Evolutionary conservation across 805 yeast species (phyloP), one percentile per base, ranked within the genome.

Genomic region (Starmerella bombicola): DNA sequence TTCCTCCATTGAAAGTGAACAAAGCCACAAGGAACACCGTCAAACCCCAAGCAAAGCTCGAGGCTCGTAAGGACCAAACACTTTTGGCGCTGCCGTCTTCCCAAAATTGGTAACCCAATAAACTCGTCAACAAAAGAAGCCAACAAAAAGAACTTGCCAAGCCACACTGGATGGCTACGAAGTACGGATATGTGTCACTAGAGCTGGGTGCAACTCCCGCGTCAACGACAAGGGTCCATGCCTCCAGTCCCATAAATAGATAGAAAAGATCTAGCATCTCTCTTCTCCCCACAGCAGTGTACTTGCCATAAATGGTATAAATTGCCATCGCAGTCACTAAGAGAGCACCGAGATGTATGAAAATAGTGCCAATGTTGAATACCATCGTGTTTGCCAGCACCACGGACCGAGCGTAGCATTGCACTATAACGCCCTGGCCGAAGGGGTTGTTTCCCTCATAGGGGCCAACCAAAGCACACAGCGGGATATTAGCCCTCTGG

Each of bases 161-260:
- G 0, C 88, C 95, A 18, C 78, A 57, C 58, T 88, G 96, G 5
- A 78, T 66, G 12, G 91, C 75, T 4, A 83, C 95, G 57, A 86
- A 80, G 58, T 80, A 85, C 1, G 83, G 80, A 55, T 75, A 88
- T 3, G 83, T 66, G 2, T 56, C 55, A 2, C 91, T 73, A 2
- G 86, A 80, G 1, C 94, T 91, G 1, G 97, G 95, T 10, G 81
- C 70, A 1, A 88, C 95, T 16, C 97, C 97, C 49, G 93, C 77
- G 55, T 88, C 95, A 4, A 84, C 93, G 18, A 88, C 70, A 35
- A 88, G 65, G 2, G 86, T 70, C 46, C 78, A 63, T 13, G 80
- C 68, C 5, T 74, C 69, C 48, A 80, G 67, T 1, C 72, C 65
- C 24, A 78, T 64, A 46, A 70, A 68, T 31, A 73, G 54, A 60